A percentile compares a stretch with the other conserved stretches of the same genome.
phyloP scores from a whole-genome alignment of 495 filamentous ascomycete species.

The Trichoderma gamsii region DNA sequence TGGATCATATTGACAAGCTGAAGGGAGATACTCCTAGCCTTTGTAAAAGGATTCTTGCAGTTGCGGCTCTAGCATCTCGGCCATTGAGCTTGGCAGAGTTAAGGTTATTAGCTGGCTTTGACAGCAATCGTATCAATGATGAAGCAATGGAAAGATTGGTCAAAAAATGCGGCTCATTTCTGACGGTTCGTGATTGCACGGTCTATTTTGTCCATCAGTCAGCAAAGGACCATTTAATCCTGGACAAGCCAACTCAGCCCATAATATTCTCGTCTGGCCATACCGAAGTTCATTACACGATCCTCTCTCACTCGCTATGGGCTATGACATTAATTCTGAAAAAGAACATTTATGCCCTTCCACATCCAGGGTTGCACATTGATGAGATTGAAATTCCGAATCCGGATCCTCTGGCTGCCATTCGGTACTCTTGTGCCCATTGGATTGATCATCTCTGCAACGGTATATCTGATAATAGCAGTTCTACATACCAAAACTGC shows the following conservation, averaged over 20 bases:
- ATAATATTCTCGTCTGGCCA: slow-evolving; percentile 21
- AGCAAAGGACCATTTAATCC: slow-evolving; percentile 34
- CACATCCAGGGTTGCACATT: neutral
- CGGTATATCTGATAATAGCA: neutral
- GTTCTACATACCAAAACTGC: too few relatives aligned
- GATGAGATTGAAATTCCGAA: slow-evolving; percentile 1
- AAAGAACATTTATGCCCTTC: slow-evolving; percentile 3
- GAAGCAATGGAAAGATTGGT: too few relatives aligned
- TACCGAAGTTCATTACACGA: slow-evolving; percentile 24
- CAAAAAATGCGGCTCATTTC: slow-evolving; percentile 29
- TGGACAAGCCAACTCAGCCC: neutral
- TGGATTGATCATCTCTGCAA: slow-evolving; percentile 9
- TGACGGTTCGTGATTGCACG: slow-evolving; percentile 24
- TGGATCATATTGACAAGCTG: too few relatives aligned
- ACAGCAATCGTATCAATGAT: too few relatives aligned
- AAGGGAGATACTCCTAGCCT: too few relatives aligned
- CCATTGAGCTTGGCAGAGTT: too few relatives aligned
- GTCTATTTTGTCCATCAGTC: slow-evolving; percentile 41
- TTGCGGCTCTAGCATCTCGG: too few relatives aligned
- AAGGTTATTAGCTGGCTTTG: too few relatives aligned
- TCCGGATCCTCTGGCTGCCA: slow-evolving; percentile 1
- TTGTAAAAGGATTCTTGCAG: too few relatives aligned
- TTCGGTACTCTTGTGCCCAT: slow-evolving; percentile 8
- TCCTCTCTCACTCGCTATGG: slow-evolving; percentile 29
- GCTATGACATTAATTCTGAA: slow-evolving; percentile 15